These are phyloP conservation scores for Lathyrus aphaca DNA, from an alignment of 306 rosid genomes.

Conservation along the genomic window DNA sequence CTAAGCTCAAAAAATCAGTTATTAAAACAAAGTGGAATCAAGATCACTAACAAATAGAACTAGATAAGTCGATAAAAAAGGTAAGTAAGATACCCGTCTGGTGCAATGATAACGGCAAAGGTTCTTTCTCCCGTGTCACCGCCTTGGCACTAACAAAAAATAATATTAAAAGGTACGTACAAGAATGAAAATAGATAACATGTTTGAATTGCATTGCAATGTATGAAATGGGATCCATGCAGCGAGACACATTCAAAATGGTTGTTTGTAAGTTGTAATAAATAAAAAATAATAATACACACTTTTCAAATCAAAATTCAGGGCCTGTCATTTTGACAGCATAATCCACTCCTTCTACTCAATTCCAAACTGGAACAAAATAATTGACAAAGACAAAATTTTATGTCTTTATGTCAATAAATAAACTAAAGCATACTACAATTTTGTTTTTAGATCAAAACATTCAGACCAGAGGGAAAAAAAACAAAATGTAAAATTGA, in stretches of 20 bases:
- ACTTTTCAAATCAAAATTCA: not conserved
- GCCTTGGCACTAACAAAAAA: constrained; percentile 71
- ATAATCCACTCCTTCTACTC: constrained; percentile 14
- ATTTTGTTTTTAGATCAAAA: not conserved
- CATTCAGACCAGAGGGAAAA: not conserved
- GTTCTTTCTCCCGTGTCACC: constrained; percentile 65
- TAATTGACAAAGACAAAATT: constrained; percentile 4
- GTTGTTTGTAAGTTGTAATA: constrained; percentile 6
- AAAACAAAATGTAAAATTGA: not conserved
- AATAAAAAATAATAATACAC: constrained; percentile 1
- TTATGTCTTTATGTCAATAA: not conserved
- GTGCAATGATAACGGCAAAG: constrained; percentile 62
- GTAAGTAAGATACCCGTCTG: constrained; percentile 62
- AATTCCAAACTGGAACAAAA: constrained; percentile 20
- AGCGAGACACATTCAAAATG: constrained; percentile 16
- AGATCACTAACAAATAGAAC: constrained; percentile 23
- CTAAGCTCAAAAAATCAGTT: constrained; percentile 48
- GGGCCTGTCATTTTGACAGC: not conserved
- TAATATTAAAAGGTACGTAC: constrained; percentile 12
- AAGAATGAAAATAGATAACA: constrained; percentile 9
- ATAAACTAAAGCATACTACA: constrained; percentile 5
- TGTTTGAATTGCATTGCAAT: not conserved
- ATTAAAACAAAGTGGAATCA: constrained; percentile 30
- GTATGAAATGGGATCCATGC: constrained; percentile 17
- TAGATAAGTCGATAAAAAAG: constrained; percentile 16